These are phyloP conservation scores for Theobroma cacao DNA, from an alignment of 345 rosid species.

Conservation along the genomic window DNA sequence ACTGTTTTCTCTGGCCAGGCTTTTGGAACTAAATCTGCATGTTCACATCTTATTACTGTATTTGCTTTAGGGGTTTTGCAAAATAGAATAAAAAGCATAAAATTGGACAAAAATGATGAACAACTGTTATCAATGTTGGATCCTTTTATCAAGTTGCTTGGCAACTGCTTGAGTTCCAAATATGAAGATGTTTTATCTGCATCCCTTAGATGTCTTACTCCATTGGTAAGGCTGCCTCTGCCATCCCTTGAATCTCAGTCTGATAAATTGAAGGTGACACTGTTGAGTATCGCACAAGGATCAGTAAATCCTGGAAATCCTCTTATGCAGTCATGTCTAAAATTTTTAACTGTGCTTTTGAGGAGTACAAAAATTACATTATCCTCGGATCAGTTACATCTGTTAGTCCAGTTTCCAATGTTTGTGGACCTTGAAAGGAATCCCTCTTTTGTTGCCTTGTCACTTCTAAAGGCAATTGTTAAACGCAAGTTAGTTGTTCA, in stretches of 20 bases:
- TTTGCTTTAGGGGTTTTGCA: constrained; percentile 73
- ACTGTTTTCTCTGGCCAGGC: constrained; percentile 9
- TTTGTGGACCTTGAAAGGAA: constrained; percentile 80
- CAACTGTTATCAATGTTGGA: constrained; percentile 67
- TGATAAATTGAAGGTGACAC: constrained; percentile 66
- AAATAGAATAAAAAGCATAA: constrained; percentile 52
- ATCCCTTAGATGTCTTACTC: constrained; percentile 73
- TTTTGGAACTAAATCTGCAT: constrained; percentile 33
- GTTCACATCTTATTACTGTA: constrained; percentile 67
- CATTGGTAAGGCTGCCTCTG: constrained; percentile 68
- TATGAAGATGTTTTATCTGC: constrained; percentile 77
- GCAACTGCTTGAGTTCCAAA: constrained; percentile 77
- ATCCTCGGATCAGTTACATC: constrained; percentile 65
- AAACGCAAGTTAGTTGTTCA: constrained; percentile 75
- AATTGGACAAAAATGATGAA: constrained; percentile 39
- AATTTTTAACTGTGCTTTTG: constrained; percentile 74
- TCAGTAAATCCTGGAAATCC: constrained; percentile 52
- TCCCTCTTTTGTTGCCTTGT: constrained; percentile 62
- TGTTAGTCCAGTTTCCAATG: constrained; percentile 73
- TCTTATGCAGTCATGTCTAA: constrained; percentile 75
- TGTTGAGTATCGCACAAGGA: constrained; percentile 69
- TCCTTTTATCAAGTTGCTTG: constrained; percentile 69
- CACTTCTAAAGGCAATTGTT: constrained; percentile 76
- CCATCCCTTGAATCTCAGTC: constrained; percentile 72
- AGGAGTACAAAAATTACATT: constrained; percentile 52